These are phyloP conservation scores for Leccinum fallax DNA, from an alignment of 1,284 basidiomycete genomes.

Conservation along the genomic window DNA sequence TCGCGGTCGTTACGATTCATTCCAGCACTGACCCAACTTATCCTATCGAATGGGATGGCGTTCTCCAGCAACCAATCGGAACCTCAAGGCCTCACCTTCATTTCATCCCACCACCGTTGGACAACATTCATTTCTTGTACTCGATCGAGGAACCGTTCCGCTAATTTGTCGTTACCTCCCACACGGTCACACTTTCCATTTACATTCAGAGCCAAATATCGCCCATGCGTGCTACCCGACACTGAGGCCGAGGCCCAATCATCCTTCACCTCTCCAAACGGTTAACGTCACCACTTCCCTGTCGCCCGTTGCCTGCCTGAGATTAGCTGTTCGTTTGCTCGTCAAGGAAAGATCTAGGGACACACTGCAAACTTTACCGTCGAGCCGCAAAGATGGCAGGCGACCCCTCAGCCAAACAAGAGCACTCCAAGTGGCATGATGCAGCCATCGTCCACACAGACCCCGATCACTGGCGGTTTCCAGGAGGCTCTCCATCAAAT, in stretches of 20 bases:
- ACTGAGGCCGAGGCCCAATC: background rate
- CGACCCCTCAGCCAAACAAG: background rate
- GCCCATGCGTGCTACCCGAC: background rate
- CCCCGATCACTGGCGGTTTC: conserved; percentile 10
- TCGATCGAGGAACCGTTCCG: background rate
- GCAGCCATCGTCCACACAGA: background rate
- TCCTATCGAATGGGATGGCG: background rate
- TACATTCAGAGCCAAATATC: background rate
- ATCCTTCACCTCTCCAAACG: background rate
- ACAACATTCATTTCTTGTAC: background rate
- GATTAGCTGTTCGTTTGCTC: conserved; percentile 13
- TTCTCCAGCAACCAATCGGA: background rate
- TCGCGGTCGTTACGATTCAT: conserved; percentile 10
- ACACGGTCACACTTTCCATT: conserved; percentile 9
- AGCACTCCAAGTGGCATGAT: background rate
- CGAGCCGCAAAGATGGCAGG: background rate
- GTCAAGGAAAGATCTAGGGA: conserved; percentile 10
- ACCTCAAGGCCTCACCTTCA: conserved; percentile 2
- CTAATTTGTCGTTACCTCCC: conserved; percentile 6
- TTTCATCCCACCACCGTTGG: conserved; percentile 6
- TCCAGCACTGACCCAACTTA: background rate
- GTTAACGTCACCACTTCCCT: conserved; percentile 19
- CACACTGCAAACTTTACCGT: background rate
- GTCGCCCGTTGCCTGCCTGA: conserved; percentile 5
- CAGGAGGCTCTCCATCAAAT: conserved; percentile 6